These are phyloP conservation scores for Lentithecium fluviatile DNA, from an alignment of 495 filamentous ascomycete genomes.

Conservation along the genomic window DNA sequence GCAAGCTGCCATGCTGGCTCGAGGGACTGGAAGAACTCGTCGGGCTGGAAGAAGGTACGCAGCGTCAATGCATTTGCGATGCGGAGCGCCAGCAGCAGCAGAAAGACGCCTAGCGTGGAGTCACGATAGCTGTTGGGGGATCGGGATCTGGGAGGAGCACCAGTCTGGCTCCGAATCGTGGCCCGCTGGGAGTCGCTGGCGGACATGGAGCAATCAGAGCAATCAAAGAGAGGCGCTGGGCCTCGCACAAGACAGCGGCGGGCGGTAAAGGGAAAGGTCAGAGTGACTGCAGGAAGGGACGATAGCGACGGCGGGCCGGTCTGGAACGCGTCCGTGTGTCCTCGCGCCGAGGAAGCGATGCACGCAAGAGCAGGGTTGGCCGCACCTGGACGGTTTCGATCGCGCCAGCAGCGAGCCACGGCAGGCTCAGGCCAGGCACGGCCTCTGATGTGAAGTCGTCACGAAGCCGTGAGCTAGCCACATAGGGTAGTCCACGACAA, in stretches of 20 bases:
- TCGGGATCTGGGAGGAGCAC: background rate
- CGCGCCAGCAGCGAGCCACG: slow-evolving; percentile 10
- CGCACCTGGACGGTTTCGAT: slow-evolving; percentile 19
- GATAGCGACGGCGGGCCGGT: slow-evolving; percentile 3
- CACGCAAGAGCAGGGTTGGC: slow-evolving; percentile 15
- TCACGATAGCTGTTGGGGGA: slow-evolving; percentile 7
- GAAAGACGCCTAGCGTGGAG: slow-evolving; percentile 29
- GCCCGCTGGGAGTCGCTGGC: slow-evolving; percentile 22
- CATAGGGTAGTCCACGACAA: slow-evolving; percentile 27
- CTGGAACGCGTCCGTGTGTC: slow-evolving; percentile 14
- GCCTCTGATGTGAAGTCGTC: slow-evolving; percentile 1
- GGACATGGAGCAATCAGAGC: slow-evolving; percentile 31
- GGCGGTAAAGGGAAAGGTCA: background rate
- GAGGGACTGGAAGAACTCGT: slow-evolving; percentile 95
- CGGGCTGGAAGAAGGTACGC: slow-evolving; percentile 98
- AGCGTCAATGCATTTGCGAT: slow-evolving; percentile 80
- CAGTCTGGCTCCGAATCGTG: slow-evolving; percentile 24
- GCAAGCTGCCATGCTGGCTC: slow-evolving; percentile 92
- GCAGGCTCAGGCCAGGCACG: slow-evolving; percentile 12
- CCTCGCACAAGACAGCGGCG: background rate
- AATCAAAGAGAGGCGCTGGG: background rate
- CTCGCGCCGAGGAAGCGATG: background rate
- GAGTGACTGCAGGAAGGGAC: background rate
- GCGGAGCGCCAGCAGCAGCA: slow-evolving; percentile 66
- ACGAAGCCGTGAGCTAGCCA: slow-evolving; percentile 7